phyloP scores from a whole-genome alignment of 495 filamentous ascomycete genomes.

The Aspergillus carlsbadensis region DNA sequence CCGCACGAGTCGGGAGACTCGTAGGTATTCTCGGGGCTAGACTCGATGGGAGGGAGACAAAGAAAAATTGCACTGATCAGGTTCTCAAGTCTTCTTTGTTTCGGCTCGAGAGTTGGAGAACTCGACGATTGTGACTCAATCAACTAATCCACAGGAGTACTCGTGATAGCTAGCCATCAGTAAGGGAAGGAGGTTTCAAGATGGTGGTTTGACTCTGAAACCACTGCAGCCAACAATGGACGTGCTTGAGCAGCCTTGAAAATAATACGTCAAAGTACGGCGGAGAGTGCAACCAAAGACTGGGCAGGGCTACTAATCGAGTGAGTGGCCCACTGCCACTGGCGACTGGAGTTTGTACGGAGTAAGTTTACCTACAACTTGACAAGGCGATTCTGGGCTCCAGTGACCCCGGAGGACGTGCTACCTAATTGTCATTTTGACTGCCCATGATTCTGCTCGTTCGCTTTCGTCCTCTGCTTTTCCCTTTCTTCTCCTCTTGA shows the following conservation, averaged over 20 bases:
- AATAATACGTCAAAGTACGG: neutral
- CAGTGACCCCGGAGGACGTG: slow-evolving; percentile 7
- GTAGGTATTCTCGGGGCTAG: neutral
- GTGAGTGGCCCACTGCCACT: neutral
- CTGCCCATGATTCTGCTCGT: slow-evolving; percentile 17
- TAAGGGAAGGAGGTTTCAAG: too few relatives aligned
- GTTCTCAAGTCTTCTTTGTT: neutral
- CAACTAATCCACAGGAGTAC: neutral
- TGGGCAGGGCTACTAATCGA: neutral
- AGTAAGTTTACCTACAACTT: too few relatives aligned
- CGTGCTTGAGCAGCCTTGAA: neutral
- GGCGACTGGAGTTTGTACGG: neutral
- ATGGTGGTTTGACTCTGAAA: slow-evolving; percentile 7
- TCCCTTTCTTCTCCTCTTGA: neutral
- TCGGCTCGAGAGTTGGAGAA: neutral
- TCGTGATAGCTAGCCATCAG: neutral
- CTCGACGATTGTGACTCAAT: too few relatives aligned
- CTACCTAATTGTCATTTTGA: slow-evolving; percentile 4
- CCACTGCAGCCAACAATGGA: slow-evolving; percentile 2
- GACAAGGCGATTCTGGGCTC: slow-evolving; percentile 16
- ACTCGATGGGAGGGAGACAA: neutral
- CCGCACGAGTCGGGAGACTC: neutral
- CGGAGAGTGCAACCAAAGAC: neutral
- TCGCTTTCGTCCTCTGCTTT: slow-evolving; percentile 8
- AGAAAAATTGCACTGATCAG: neutral